Base-by-base conservation (phyloP, 352 stramenopile species). In the Saprolegnia diclina region DNA sequence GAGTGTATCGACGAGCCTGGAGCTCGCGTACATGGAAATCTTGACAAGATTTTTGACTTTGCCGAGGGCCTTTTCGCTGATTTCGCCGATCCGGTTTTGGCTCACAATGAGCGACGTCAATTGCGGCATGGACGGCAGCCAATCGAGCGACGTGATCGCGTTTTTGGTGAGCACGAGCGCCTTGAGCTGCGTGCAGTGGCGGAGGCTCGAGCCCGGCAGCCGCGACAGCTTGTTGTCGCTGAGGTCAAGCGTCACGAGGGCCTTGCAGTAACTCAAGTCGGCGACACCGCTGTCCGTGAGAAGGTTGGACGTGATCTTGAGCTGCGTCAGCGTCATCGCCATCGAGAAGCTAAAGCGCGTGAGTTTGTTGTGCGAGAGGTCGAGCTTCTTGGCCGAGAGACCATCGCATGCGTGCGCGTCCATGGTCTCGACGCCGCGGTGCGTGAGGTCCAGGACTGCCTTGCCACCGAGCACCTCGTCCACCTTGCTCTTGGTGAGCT, bases 141-240 rank as follows among this genome's bases (percentile, higher is more conserved):
- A 94, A 50, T 93, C 87, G n/a, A 94, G 69, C 26, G 83, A 80
- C 37, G 81, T 85, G 54, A 94, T 92, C 38, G 79, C 73, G 72
- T 94, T 94, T 71, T 90, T 91, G 71, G 92, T 94, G 21, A 94
- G 78, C 66, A 94, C 82, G 1, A 92, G 77, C 56, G 82, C 87
- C 71, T 93, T 93, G 50, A 94, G 78, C 35, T 78, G 75, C 44
- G 78, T 77, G 66, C 91, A 64, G 32, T 90, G 79, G 42, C 83
- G 81, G 69, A 94, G 65, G 63, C 83, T 83, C 37, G 92, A 83
- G 32, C 80, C 74, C 10, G 82, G 77, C 35, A 94, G 85, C 18
- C 87, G 85, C 61, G 83, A 79, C 69, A 95, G 77, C 63, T 92
- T 91, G 72, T 95, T 95, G 77, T 78, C 77, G 74, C 85, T 95